A percentile compares a stretch with the other conserved stretches of the same genome.
Evolutionary conservation across 164 flowering plant species (phyloP).

Genomic region (Chloranthus sessilifolius): DNA sequence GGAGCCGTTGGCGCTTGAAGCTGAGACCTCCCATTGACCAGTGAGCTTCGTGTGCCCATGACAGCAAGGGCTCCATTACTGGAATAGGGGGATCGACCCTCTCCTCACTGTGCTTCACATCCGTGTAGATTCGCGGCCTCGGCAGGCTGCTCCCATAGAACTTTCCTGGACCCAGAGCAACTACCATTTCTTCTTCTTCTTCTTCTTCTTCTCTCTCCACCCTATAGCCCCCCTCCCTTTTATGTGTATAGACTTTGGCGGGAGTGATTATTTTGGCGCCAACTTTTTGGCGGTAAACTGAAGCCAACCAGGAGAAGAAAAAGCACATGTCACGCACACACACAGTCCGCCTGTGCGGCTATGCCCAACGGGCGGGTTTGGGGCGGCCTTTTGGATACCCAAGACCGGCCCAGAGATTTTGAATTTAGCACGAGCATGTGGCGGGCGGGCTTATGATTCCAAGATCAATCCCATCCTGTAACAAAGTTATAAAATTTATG

Average conservation of each 20-base stretch:
- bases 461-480: no score
- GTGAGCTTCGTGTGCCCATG: constrained; percentile 90
- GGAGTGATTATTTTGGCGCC: constrained; percentile 17
- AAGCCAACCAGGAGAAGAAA: background rate
- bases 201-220: background rate
- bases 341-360: no score
- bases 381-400: no score
- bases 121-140: constrained; percentile 66
- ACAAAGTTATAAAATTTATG: no score
- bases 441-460: no score
- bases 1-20: constrained; percentile 62
- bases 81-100: constrained; percentile 74
- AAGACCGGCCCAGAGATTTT: no score
- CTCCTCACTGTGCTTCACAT: constrained; percentile 40
- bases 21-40: constrained; percentile 97
- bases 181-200: constrained; percentile 38
- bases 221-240: no score
- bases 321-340: background rate
- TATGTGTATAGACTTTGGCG: constrained; percentile 2
- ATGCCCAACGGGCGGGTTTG: no score
- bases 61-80: constrained; percentile 55
- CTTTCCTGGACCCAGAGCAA: constrained; percentile 60
- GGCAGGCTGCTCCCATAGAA: constrained; percentile 93
- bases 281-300: background rate
- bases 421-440: no score